A percentile compares a stretch with the other conserved stretches of the same genome.
Evolutionary conservation across 345 rosid genomes (phyloP).

Genomic region (Cardamine occulta): DNA sequence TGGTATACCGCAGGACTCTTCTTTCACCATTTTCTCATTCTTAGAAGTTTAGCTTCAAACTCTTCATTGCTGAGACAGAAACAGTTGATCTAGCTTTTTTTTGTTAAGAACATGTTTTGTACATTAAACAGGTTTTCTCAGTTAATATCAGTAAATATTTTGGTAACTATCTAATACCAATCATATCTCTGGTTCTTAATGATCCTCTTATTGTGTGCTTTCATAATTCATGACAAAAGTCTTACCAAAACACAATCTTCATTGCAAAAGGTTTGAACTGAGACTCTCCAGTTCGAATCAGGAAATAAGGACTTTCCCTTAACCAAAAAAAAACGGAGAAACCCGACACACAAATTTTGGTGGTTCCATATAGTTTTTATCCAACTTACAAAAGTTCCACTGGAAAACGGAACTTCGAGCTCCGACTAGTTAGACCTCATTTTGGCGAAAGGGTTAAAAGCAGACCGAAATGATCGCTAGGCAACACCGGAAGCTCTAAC

Average conservation of each 20-base stretch:
- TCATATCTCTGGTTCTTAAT: not conserved
- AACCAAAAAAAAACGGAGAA: not conserved
- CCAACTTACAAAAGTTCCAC: conserved; percentile 9
- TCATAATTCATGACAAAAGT: conserved; percentile 22
- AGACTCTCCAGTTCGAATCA: conserved; percentile 21
- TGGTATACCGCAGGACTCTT: too few relatives aligned
- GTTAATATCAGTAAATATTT: conserved; percentile 17
- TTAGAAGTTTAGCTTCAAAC: conserved; percentile 11
- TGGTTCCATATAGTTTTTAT: conserved; percentile 8
- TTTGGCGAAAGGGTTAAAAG: conserved; percentile 65
- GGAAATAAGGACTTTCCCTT: conserved; percentile 14
- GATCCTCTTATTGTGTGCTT: not conserved
- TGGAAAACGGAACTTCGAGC: conserved; percentile 29
- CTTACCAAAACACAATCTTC: too few relatives aligned
- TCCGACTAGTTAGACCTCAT: conserved; percentile 22
- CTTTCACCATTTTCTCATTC: conserved; percentile 31
- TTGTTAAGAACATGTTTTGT: too few relatives aligned
- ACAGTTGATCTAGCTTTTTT: conserved; percentile 26
- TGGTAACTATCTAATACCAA: conserved; percentile 8
- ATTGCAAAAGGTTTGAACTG: conserved; percentile 5
- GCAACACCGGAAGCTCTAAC: conserved; percentile 87
- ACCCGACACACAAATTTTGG: not conserved
- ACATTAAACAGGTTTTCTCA: not conserved
- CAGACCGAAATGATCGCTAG: conserved; percentile 95
- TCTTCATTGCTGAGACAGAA: conserved; percentile 36